Evolutionary conservation across 2,329 filamentous ascomycete genomes (phyloP).

Genomic region (Dryadomyces sulphureus): DNA sequence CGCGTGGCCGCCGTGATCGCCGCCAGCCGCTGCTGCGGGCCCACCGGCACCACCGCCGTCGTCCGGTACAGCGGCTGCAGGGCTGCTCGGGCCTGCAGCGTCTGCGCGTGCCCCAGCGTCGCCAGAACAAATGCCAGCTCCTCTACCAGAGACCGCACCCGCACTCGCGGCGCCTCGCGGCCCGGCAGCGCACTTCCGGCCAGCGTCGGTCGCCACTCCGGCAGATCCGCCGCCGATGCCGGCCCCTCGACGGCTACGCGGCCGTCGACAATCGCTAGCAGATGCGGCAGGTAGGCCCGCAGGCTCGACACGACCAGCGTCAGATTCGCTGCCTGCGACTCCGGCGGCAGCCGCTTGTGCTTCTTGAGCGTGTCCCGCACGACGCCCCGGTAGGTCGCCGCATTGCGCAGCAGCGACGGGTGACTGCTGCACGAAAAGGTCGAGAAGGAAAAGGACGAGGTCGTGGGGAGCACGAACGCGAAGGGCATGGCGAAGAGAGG

Average conservation of each 20-base stretch:
- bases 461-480: slow-evolving; percentile 77
- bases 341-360: slow-evolving; percentile 69
- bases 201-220: slow-evolving; percentile 72
- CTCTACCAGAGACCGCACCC: slow-evolving; percentile 60
- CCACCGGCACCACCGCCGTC: slow-evolving; percentile 43
- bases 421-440: slow-evolving; percentile 69
- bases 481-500: slow-evolving; percentile 64
- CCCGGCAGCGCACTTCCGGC: slow-evolving; percentile 43
- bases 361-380: slow-evolving; percentile 74
- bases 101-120: slow-evolving; percentile 61
- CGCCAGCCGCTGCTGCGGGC: slow-evolving; percentile 49
- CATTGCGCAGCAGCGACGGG: slow-evolving; percentile 70
- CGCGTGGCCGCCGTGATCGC: slow-evolving; percentile 64
- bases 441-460: slow-evolving; percentile 72
- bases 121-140: slow-evolving; percentile 70
- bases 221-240: neutral
- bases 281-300: slow-evolving; percentile 68
- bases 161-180: slow-evolving; percentile 46
- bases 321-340: slow-evolving; percentile 57
- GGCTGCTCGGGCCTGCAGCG: slow-evolving; percentile 54
- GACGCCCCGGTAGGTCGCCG: slow-evolving; percentile 71
- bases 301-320: slow-evolving; percentile 53
- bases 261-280: slow-evolving; percentile 34
- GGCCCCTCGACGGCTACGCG: slow-evolving; percentile 8
- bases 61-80: slow-evolving; percentile 61